Evolutionary conservation across 768 basidiomycete species (phyloP), one percentile per base, ranked within the genome.

Genomic region (Phaeolepiota aurea): DNA sequence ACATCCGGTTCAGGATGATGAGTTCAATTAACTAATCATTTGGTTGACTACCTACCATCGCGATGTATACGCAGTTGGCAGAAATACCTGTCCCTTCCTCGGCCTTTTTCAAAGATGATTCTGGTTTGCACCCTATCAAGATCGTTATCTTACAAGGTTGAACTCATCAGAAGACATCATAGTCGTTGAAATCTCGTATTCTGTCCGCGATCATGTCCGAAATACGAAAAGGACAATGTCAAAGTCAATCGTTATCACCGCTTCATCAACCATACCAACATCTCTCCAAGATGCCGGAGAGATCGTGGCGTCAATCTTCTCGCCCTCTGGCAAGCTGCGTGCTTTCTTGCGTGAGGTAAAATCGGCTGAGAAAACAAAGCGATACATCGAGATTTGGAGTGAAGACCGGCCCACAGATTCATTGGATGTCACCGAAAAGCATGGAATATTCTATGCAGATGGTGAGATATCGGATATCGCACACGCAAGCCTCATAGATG

Each of bases 401-500:
- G 65, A 62, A 0, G 59, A 66, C 20, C 47, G 54, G 5, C 53
- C 79, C 1, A 66, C 73, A 37, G 62, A 59, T 0, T 70, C 68
- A 0, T 49, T 71, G 20, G 76, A 83, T 23, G 79, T 83, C 13
- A 74, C 78, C 1, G 69, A 76, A 19, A 49, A 51, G 3, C 80
- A 84, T 43, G 75, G 71, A 0, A 64, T 68, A 7, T 83, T 81
- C 47, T 79, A 80, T 48, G 61, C 71, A 3, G 81, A 86, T 47
- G 79, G 82, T 79, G 44, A 43, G 54, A 44, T 2, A 15, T n/a
- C n/a, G n/a, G n/a, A n/a, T 5, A 5, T 19, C 10, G 16, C 35
- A n/a, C n/a, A n/a, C n/a, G n/a, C n/a, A n/a, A n/a, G n/a, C n/a
- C n/a, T n/a, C n/a, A n/a, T n/a, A n/a, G n/a, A n/a, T n/a, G n/a